Percentiles rank a stretch among this genome's conserved stretches.
phyloP scores from a whole-genome alignment of 129 eudicot genomes.

The Mikania micrantha region DNA sequence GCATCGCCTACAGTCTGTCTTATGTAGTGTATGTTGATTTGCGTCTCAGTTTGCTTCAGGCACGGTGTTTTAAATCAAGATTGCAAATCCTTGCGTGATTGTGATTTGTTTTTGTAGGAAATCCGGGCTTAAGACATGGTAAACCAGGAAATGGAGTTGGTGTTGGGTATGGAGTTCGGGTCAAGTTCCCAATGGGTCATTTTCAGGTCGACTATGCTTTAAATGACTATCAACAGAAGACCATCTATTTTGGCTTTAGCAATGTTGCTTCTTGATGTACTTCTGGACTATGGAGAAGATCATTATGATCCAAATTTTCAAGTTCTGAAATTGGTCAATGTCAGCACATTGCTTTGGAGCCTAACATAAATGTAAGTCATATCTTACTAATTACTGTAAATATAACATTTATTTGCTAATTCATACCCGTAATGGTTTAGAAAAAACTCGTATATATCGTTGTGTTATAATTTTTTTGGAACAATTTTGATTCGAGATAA shows the following conservation, averaged over 20 bases:
- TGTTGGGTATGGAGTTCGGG: conserved; percentile 71
- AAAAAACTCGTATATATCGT: background rate
- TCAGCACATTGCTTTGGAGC: conserved; percentile 18
- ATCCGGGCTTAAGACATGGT: conserved; percentile 83
- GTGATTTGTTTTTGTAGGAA: conserved; percentile 38
- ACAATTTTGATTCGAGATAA: background rate
- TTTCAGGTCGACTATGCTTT: conserved; percentile 81
- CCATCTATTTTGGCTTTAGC: conserved; percentile 68
- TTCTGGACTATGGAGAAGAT: background rate
- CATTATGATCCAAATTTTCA: background rate
- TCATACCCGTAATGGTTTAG: background rate
- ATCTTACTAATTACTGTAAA: conserved; percentile 22
- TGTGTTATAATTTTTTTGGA: background rate
- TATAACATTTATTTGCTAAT: conserved; percentile 12
- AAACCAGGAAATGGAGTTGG: conserved; percentile 90
- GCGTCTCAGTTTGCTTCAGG: too few species aligned
- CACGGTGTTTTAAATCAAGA: too few species aligned
- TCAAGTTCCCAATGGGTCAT: conserved; percentile 76
- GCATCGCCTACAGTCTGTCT: too few species aligned
- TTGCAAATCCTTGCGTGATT: too few species aligned
- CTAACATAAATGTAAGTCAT: background rate
- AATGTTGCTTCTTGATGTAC: conserved; percentile 48
- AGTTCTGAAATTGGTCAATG: conserved; percentile 5
- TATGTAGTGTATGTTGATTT: too few species aligned
- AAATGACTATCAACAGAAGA: conserved; percentile 69